A percentile compares a stretch with the other conserved stretches of the same genome.
phyloP scores from a whole-genome alignment of 805 yeast genomes.

The Brettanomyces custersianus region DNA sequence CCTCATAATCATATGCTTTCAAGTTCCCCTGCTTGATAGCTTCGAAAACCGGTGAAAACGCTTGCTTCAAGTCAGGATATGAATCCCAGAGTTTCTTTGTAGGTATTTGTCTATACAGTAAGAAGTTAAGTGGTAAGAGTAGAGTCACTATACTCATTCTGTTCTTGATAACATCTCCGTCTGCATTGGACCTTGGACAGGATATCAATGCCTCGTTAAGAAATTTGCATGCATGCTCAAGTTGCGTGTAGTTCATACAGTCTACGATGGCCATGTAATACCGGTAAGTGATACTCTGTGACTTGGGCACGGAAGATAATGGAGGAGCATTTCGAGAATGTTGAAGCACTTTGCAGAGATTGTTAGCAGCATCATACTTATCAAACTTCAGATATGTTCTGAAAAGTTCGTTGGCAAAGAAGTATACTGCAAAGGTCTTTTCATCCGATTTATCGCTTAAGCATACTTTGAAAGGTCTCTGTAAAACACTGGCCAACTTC shows the following conservation, averaged over 20 bases:
- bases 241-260: constrained; percentile 52
- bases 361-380: constrained; percentile 65
- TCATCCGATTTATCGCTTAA: constrained; percentile 69
- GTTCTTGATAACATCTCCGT: constrained; percentile 18
- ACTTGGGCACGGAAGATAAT: constrained; percentile 23
- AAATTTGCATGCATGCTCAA: constrained; percentile 38
- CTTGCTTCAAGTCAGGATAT: constrained; percentile 33
- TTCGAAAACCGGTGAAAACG: constrained; percentile 37
- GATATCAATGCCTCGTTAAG: constrained; percentile 40
- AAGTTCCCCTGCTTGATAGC: constrained; percentile 51
- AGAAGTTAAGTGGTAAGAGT: constrained; percentile 55
- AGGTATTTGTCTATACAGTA: constrained; percentile 42
- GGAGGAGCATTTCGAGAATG: constrained; percentile 2
- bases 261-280: constrained; percentile 64
- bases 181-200: constrained; percentile 24
- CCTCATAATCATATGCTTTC: constrained; percentile 34
- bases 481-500: constrained; percentile 32
- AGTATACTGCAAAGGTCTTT: constrained; percentile 58
- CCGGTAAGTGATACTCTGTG: constrained; percentile 51
- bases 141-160: constrained; percentile 43
- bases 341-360: constrained; percentile 41
- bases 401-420: constrained; percentile 61
- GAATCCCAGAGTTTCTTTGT: constrained; percentile 27
- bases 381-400: constrained; percentile 58
- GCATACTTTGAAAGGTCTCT: constrained; percentile 67